Base-by-base conservation (phyloP, 345 rosid species). In the thale cress (Arabidopsis thaliana) region DNA sequence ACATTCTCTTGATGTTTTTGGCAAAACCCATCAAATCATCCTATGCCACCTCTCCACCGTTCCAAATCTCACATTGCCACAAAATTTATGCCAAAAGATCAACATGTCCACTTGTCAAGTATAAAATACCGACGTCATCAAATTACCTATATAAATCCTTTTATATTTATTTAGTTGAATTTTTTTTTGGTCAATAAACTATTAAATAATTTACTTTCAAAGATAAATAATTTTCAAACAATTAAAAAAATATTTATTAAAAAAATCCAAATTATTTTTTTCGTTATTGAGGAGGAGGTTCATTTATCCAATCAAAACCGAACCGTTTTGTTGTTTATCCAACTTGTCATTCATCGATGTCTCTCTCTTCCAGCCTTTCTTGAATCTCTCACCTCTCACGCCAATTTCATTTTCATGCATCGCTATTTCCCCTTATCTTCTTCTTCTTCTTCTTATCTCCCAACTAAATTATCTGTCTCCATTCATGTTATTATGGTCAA, bases 401-500 rank as follows among this genome's bases (percentile, higher is more conserved):
- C 60, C 33, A 59, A 57, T 51, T 34, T 68, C 69, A 60, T 52
- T 61, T 40, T 60, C 79, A 67, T 49, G 59, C 44, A 74, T 74
- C 50, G 72, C 42, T 48, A 32, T 42, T 8, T 65, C 30, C 30
- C 48, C 61, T 75, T 44, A 49, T 75, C 64, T 41, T 41, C 46
- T 58, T 41, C 20, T 16, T 16, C 20, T 16, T 16, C 44, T 68
- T 45, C 77, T 64, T 42, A 55, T 63, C 77, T 42, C 51, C 22
- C 38, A 16, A 63, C n/a, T 33, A 62, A n/a, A 1, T 55, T 2
- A 3, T 41, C 24, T 6, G 5, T 24, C 67, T 28, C 59, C 56
- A 48, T 48, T 58, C 72, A 20, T 44, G 20, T 67, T 22, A 1
- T 67, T 22, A 1, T 0, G 12, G 8, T 74, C 67, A 58, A 7